Conservation (phyloP, 1,284 basidiomycete species). For the Ceratobasidium papillatum region DNA sequence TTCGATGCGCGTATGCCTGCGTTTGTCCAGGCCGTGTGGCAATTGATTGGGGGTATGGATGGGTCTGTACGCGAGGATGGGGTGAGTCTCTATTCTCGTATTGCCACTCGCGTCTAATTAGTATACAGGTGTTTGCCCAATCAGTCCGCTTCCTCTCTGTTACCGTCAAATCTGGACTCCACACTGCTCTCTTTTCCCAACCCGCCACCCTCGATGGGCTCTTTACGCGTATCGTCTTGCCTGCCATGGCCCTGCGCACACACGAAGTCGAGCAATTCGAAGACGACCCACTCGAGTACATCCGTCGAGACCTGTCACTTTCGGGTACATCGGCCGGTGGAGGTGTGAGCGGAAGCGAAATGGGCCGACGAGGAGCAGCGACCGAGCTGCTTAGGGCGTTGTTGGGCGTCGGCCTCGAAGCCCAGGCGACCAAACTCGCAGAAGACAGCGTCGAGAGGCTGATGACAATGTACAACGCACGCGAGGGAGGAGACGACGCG, state of each 20-base stretch:
- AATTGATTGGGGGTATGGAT: conserved; percentile 79
- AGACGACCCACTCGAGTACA: conserved; percentile 96
- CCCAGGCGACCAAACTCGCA: conserved; percentile 85
- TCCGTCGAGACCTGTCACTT: conserved; percentile 86
- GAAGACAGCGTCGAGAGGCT: conserved; percentile 86
- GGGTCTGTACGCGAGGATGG: conserved; percentile 80
- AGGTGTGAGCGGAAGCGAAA: conserved; percentile 57
- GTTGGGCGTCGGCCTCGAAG: conserved; percentile 68
- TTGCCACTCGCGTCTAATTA: conserved; percentile 53
- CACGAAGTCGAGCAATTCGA: conserved; percentile 97
- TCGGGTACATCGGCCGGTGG: conserved; percentile 56
- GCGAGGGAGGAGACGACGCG: conserved; percentile 67
- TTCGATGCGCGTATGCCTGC: conserved; percentile 78
- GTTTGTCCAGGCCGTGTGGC: conserved; percentile 93
- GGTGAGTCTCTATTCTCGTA: conserved; percentile 53
- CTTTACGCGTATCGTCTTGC: conserved; percentile 90
- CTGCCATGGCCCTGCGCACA: conserved; percentile 76
- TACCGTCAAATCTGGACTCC: conserved; percentile 86
- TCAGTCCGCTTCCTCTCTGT: conserved; percentile 92
- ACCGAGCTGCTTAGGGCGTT: conserved; percentile 92
- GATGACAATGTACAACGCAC: conserved; percentile 55
- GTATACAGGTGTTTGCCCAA: conserved; percentile 84
- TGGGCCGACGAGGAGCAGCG: conserved; percentile 90
- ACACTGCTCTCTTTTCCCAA: conserved; percentile 73
- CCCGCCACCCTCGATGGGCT: conserved; percentile 83